Percentiles rank a stretch among this genome's conserved stretches.
Evolutionary conservation across 1,139 yeast species (phyloP).

Genomic region (Sugiyamaella novakii): DNA sequence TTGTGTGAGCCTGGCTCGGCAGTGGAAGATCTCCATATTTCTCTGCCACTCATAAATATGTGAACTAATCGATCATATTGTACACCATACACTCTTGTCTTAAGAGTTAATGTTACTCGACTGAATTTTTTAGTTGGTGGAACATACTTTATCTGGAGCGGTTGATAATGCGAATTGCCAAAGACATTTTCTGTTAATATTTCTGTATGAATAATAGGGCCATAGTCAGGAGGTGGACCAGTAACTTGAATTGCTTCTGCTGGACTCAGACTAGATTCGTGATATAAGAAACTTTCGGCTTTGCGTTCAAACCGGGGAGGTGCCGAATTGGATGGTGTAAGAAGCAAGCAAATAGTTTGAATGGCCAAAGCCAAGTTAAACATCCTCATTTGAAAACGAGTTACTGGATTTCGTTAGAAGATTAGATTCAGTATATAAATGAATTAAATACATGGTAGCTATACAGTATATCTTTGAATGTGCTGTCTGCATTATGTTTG

Average conservation of each 20-base stretch:
- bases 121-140: constrained; percentile 54
- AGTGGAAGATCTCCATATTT: constrained; percentile 84
- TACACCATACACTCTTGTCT: constrained; percentile 61
- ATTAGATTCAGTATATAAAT: background rate
- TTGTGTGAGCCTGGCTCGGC: constrained; percentile 67
- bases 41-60: constrained; percentile 62
- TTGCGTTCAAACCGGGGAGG: constrained; percentile 8
- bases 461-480: no score
- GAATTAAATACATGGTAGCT: no score
- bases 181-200: constrained; percentile 52
- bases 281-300: constrained; percentile 9
- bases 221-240: constrained; percentile 17
- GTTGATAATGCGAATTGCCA: constrained; percentile 64
- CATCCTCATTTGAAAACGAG: constrained; percentile 1
- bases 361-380: background rate
- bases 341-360: constrained; percentile 6
- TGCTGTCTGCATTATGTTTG: background rate
- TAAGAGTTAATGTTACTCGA: constrained; percentile 62
- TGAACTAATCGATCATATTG: constrained; percentile 81
- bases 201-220: constrained; percentile 8
- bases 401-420: background rate
- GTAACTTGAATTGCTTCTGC: constrained; percentile 16
- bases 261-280: constrained; percentile 8
- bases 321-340: background rate
- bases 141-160: constrained; percentile 47